Base-by-base conservation (phyloP, 1,284 basidiomycete species). In the Irpex sp. region DNA sequence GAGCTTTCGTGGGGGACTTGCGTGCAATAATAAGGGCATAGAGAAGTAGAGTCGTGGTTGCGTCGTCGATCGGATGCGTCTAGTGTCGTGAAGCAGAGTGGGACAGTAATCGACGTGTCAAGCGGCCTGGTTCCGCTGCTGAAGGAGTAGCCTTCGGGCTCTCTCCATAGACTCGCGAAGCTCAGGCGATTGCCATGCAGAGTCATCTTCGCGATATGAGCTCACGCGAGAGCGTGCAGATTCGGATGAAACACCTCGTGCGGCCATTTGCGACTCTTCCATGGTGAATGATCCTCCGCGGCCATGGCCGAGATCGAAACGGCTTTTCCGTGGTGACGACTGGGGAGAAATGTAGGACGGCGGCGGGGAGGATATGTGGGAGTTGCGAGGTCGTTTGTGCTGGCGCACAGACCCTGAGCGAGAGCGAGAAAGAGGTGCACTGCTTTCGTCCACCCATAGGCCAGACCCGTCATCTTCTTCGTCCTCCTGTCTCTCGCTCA, bases 391-490 rank as follows among this genome's bases (percentile, higher is more conserved):
- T 63, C 64, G 70, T 57, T 69, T 73, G 61, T 62, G 55, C n/a
- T 55, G 59, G 35, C 71, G 72, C 43, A 75, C 60, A 5, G 78
- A 75, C 26, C 68, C 66, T 21, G 73, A 70, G 56, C 67, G 61
- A 26, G 74, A 70, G 65, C 61, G 65, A 65, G 61, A 68, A 68
- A 70, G 57, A 63, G 71, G 67, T 57, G 65, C 63, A 65, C 53
- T 71, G 21, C 63, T 63, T 37, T 60, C 67, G 33, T 73, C 72
- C 21, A 69, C 84, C 90, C 89, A 92, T 3, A 77, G 79, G 3
- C 83, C 88, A n/a, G 77, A 79, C 1, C 87, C 89, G 69, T 92
- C 89, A 63, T 91, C 90, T 6, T 86, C 81, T 68, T 86, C 87
- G 65, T 92, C 90, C 68, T 90, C 89, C 61, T 84, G 78, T 5